These are phyloP conservation scores for Hypoxylon rubiginosum DNA, from an alignment of 2,329 filamentous ascomycete genomes.

Conservation along the genomic window DNA sequence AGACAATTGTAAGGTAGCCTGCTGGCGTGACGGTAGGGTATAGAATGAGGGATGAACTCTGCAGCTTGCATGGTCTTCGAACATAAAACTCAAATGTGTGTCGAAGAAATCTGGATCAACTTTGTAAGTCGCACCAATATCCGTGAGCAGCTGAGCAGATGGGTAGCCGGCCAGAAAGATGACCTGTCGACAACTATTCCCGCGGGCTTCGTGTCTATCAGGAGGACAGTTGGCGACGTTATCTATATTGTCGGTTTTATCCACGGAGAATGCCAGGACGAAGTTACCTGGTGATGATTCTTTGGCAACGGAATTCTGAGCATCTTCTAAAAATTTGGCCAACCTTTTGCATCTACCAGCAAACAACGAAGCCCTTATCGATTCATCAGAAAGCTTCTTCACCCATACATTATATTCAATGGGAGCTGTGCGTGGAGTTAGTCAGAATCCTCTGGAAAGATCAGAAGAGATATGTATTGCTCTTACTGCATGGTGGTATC, in stretches of 20 bases:
- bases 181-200: not conserved
- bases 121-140: not conserved
- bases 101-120: not conserved
- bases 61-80: not conserved
- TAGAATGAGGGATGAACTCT: not conserved
- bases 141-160: not conserved
- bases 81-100: not conserved
- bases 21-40: not conserved
- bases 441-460: not conserved
- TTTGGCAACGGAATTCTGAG: not conserved
- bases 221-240: not conserved
- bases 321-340: not conserved
- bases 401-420: not conserved
- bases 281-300: not conserved
- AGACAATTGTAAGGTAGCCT: not conserved
- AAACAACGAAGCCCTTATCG: not conserved
- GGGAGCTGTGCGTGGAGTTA: not conserved
- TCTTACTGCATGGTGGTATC: not conserved
- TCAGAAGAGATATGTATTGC: not conserved
- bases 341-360: not conserved
- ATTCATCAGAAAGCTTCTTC: not conserved
- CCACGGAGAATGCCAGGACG: not conserved
- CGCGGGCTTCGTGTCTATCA: not conserved
- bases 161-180: not conserved
- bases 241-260: not conserved